These are phyloP conservation scores for Backusella liffmaniae DNA, from an alignment of 192 early-diverging fungal species.

Conservation along the genomic window DNA sequence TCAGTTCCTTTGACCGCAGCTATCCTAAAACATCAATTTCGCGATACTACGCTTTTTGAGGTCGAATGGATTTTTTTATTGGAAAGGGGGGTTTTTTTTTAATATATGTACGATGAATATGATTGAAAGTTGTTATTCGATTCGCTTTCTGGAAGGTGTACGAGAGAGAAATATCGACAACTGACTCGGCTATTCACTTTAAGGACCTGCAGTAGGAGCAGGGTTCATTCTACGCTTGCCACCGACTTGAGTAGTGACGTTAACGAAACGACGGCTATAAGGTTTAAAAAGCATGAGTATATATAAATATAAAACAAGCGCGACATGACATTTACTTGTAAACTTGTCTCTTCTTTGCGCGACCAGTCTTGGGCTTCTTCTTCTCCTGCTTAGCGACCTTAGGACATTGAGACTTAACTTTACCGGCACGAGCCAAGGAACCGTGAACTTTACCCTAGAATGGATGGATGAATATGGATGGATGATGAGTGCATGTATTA, in stretches of 20 bases:
- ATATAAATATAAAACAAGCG: neutral
- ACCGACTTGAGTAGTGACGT: slow-evolving; percentile 81
- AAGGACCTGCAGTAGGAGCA: slow-evolving; percentile 47
- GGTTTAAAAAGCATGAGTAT: neutral
- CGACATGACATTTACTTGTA: slow-evolving; percentile 53
- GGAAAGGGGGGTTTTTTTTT: neutral
- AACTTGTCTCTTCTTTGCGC: slow-evolving; percentile 94
- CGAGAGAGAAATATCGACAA: neutral
- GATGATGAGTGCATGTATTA: neutral
- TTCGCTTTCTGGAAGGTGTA: neutral
- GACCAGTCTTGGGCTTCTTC: slow-evolving; percentile 90
- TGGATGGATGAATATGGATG: slow-evolving; percentile 15
- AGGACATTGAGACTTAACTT: slow-evolving; percentile 99
- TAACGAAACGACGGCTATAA: slow-evolving; percentile 86
- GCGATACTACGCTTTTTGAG: neutral
- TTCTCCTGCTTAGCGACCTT: slow-evolving; percentile 98
- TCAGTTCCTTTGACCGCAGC: neutral
- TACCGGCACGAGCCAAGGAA: slow-evolving; percentile 99
- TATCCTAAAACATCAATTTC: neutral
- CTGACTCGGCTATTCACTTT: slow-evolving; percentile 13
- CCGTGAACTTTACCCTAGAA: slow-evolving; percentile 99
- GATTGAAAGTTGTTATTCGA: neutral
- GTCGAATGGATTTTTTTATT: slow-evolving; percentile 9
- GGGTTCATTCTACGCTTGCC: slow-evolving; percentile 84
- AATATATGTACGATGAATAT: neutral